Percentiles rank a stretch among this genome's conserved stretches.
Conservation (phyloP, 768 basidiomycete species). For the Chalciporus chontae region DNA sequence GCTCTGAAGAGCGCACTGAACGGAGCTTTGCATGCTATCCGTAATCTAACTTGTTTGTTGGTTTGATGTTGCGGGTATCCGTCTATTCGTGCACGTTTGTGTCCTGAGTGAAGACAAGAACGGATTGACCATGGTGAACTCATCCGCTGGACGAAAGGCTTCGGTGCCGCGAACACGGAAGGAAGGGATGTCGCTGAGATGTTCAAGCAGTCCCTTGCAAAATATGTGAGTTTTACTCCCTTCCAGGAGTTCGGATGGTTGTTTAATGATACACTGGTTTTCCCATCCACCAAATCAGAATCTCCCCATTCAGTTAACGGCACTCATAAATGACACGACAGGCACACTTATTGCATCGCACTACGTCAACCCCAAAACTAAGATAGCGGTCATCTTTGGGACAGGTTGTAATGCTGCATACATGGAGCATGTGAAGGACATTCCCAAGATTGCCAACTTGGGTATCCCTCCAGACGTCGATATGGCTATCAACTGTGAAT, state of each 20-base stretch:
- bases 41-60: not conserved
- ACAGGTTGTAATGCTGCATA: conserved; percentile 99
- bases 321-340: conserved; percentile 96
- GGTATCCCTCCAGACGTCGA: conserved; percentile 60
- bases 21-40: not conserved
- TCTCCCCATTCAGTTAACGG: conserved; percentile 79
- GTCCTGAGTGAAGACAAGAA: conserved; percentile 59
- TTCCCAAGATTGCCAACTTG: conserved; percentile 80
- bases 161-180: conserved; percentile 88
- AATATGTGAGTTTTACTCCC: conserved; percentile 52
- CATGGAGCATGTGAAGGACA: conserved; percentile 85
- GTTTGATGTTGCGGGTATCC: not conserved
- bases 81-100: not conserved
- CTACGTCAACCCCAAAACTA: conserved; percentile 88
- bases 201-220: conserved; percentile 80
- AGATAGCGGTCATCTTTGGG: conserved; percentile 95
- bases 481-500: conserved; percentile 98
- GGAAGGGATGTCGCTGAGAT: conserved; percentile 90
- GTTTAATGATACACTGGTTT: not conserved
- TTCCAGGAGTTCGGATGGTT: not conserved
- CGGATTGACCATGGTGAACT: conserved; percentile 91
- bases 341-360: conserved; percentile 96
- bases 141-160: conserved; percentile 99
- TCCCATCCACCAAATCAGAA: conserved; percentile 41
- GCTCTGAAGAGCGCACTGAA: not conserved